These are phyloP conservation scores for Aspergillus unguis DNA, from an alignment of 2,329 filamentous ascomycete genomes.

Conservation along the genomic window DNA sequence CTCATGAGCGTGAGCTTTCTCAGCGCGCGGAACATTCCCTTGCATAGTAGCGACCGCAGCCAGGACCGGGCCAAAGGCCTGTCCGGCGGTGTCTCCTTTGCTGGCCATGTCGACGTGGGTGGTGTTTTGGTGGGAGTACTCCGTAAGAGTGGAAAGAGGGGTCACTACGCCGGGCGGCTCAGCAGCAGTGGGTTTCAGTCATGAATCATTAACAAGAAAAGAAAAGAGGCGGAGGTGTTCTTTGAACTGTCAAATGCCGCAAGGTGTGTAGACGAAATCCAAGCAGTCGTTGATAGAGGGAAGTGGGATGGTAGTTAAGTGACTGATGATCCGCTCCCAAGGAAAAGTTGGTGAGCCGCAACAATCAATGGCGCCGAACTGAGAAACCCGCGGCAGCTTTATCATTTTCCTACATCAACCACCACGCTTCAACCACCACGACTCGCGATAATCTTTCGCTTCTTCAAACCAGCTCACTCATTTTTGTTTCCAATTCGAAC, in stretches of 20 bases:
- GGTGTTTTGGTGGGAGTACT: conserved; percentile 24
- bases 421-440: conserved; percentile 8
- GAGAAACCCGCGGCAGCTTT: conserved; percentile 14
- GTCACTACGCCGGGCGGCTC: conserved; percentile 25
- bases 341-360: conserved; percentile 33
- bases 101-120: conserved; percentile 58
- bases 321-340: conserved; percentile 22
- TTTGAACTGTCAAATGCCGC: conserved; percentile 1
- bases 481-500: conserved; percentile 1
- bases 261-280: conserved; percentile 4
- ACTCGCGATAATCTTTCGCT: neutral
- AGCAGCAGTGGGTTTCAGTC: conserved; percentile 21
- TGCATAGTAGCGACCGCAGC: conserved; percentile 88
- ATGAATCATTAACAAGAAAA: conserved; percentile 24
- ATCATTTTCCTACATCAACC: conserved; percentile 7
- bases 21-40: conserved; percentile 71
- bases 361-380: conserved; percentile 12
- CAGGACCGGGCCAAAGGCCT: conserved; percentile 79
- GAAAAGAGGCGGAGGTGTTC: conserved; percentile 9
- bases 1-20: conserved; percentile 86
- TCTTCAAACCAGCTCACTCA: neutral
- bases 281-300: conserved; percentile 11
- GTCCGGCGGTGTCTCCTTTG: conserved; percentile 59
- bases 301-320: conserved; percentile 25
- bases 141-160: conserved; percentile 21